Evolutionary conservation across 768 basidiomycete species (phyloP).

Genomic region (Rickenella mellea): DNA sequence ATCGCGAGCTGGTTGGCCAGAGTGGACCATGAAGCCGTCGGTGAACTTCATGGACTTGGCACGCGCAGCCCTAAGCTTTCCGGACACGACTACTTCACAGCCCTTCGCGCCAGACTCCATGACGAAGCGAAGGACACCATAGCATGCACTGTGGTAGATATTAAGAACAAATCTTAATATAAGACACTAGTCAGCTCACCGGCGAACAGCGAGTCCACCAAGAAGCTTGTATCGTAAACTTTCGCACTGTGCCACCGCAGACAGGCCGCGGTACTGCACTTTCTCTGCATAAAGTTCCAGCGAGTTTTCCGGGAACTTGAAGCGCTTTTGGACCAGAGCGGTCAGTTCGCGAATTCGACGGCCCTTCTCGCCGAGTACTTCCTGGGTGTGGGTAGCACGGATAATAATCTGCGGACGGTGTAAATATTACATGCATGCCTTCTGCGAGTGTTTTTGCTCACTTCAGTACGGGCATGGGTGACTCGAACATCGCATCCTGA

Average conservation of each 20-base stretch:
- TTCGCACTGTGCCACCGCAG: slow-evolving; percentile 98
- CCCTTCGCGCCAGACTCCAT: slow-evolving; percentile 99
- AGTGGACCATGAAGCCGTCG: slow-evolving; percentile 99
- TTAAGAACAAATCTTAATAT: background rate
- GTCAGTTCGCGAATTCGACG: slow-evolving; percentile 99
- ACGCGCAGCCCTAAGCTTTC: slow-evolving; percentile 98
- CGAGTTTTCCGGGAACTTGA: slow-evolving; percentile 99
- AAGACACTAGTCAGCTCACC: slow-evolving; percentile 44
- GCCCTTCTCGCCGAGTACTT: slow-evolving; percentile 98
- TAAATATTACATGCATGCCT: no score
- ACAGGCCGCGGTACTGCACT: slow-evolving; percentile 95
- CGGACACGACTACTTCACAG: slow-evolving; percentile 98
- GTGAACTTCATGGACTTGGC: slow-evolving; percentile 99
- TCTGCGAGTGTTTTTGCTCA: no score
- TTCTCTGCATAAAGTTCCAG: slow-evolving; percentile 99
- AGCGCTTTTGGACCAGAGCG: slow-evolving; percentile 95
- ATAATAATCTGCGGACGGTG: slow-evolving; percentile 99
- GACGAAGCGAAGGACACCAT: slow-evolving; percentile 99
- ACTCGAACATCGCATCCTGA: slow-evolving; percentile 99
- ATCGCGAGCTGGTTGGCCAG: slow-evolving; percentile 93
- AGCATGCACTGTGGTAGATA: slow-evolving; percentile 63
- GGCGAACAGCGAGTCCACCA: slow-evolving; percentile 97
- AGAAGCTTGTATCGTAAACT: slow-evolving; percentile 97
- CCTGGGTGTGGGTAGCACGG: slow-evolving; percentile 98
- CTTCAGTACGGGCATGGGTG: slow-evolving; percentile 97